phyloP scores from a whole-genome alignment of 192 early-diverging fungal genomes.

The Coemansia asiatica region DNA sequence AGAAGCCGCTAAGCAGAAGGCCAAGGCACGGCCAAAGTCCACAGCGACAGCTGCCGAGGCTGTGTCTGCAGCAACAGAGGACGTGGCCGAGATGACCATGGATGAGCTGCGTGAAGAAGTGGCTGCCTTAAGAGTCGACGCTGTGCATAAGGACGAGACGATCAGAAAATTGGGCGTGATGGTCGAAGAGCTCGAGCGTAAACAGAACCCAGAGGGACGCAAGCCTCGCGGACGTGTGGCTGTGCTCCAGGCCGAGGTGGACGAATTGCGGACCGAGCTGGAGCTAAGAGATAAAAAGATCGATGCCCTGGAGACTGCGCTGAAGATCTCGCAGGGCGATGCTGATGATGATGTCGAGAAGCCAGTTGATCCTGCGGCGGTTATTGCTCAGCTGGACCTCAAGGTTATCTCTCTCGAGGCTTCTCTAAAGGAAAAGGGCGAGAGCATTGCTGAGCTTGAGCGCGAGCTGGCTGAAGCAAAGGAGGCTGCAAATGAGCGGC shows the following conservation, averaged over 20 bases:
- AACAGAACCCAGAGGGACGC: slow-evolving; percentile 51
- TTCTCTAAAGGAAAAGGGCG: slow-evolving; percentile 22
- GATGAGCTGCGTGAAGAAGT: slow-evolving; percentile 49
- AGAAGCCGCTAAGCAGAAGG: slow-evolving; percentile 13
- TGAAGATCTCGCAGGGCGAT: slow-evolving; percentile 22
- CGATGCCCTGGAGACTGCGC: slow-evolving; percentile 26
- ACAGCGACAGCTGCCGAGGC: slow-evolving; percentile 48
- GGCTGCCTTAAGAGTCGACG: slow-evolving; percentile 29
- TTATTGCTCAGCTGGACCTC: slow-evolving; percentile 43
- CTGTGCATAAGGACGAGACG: slow-evolving; percentile 51
- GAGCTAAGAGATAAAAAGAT: slow-evolving; percentile 34
- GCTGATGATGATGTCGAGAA: neutral
- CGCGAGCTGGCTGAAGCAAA: slow-evolving; percentile 25
- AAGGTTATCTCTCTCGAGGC: slow-evolving; percentile 33
- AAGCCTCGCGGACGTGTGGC: slow-evolving; percentile 28
- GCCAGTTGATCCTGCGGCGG: slow-evolving; percentile 8
- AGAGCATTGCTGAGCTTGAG: slow-evolving; percentile 14
- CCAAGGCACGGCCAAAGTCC: slow-evolving; percentile 36
- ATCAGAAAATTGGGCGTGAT: slow-evolving; percentile 35
- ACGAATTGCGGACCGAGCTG: slow-evolving; percentile 31
- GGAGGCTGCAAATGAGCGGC: slow-evolving; percentile 38
- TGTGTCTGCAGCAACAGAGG: slow-evolving; percentile 35
- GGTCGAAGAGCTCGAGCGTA: slow-evolving; percentile 49
- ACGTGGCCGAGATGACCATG: slow-evolving; percentile 36
- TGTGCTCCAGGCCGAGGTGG: slow-evolving; percentile 38